Evolutionary conservation across 441 rosid species (phyloP).

Genomic region (Macaranga tanarius): DNA sequence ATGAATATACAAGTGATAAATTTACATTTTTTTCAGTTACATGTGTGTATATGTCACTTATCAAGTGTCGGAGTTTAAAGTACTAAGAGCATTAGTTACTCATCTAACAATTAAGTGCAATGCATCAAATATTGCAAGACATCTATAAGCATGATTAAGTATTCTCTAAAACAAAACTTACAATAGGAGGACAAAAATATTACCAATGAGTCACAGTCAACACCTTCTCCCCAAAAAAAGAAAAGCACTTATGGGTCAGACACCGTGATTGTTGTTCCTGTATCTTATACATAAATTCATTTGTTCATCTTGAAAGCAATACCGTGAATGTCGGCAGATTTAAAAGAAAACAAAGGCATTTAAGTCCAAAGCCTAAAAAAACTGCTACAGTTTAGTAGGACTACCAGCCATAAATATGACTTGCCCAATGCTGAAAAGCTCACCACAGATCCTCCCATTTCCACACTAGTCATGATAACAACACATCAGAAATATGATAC

Average conservation of each 20-base stretch:
- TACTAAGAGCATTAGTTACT: too few species aligned
- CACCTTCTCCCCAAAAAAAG: background rate
- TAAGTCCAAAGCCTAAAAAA: background rate
- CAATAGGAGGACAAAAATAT: background rate
- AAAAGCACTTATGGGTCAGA: too few species aligned
- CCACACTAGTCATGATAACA: background rate
- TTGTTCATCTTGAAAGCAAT: conserved; percentile 2
- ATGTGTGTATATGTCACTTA: too few species aligned
- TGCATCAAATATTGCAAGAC: background rate
- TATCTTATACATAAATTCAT: background rate
- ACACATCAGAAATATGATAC: background rate
- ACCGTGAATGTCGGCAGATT: conserved; percentile 18
- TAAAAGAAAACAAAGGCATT: background rate
- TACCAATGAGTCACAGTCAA: background rate
- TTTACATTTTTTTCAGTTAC: too few species aligned
- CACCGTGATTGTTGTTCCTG: background rate
- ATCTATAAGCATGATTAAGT: background rate
- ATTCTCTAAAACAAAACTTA: background rate
- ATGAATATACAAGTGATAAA: too few species aligned
- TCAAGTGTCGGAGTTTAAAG: too few species aligned
- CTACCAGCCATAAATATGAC: background rate
- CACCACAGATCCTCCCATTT: background rate
- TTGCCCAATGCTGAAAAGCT: background rate
- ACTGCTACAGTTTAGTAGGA: conserved; percentile 1
- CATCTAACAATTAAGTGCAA: too few species aligned